Evolutionary conservation across 148 eudicot species (phyloP).

Genomic region (Chenopodium album): DNA sequence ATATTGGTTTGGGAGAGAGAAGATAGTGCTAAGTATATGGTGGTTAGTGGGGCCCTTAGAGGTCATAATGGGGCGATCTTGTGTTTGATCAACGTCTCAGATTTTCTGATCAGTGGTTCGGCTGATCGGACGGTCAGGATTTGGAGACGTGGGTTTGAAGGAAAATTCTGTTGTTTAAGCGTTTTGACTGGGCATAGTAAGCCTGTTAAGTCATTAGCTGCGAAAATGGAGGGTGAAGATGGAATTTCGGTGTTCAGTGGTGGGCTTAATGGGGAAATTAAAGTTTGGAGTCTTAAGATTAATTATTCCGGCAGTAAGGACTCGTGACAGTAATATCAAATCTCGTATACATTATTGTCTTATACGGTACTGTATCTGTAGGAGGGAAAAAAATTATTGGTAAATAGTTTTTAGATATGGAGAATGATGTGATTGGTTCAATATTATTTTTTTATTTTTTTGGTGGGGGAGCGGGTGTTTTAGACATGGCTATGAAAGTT

Average conservation of each 20-base stretch:
- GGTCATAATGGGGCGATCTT: constrained; percentile 71
- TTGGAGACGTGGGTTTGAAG: constrained; percentile 51
- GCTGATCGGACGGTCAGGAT: constrained; percentile 83
- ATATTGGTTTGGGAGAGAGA: constrained; percentile 77
- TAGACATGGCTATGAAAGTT: not conserved
- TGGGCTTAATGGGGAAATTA: constrained; percentile 58
- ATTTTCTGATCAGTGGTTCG: constrained; percentile 69
- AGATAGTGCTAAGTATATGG: constrained; percentile 50
- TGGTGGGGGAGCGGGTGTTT: not conserved
- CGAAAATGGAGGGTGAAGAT: constrained; percentile 30
- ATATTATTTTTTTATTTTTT: not conserved
- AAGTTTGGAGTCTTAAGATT: constrained; percentile 46
- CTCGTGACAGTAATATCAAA: not conserved
- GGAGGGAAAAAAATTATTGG: not conserved
- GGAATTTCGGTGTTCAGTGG: constrained; percentile 56
- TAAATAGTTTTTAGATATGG: not conserved
- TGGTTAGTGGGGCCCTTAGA: constrained; percentile 55
- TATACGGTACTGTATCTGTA: too few relatives aligned
- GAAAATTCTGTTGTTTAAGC: constrained; percentile 47
- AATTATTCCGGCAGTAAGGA: not conserved
- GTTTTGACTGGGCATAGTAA: constrained; percentile 50
- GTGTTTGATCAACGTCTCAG: constrained; percentile 48
- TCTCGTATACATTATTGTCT: too few relatives aligned
- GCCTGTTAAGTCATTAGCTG: constrained; percentile 62
- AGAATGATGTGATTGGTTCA: constrained; percentile 5